Conservation (phyloP, 2,329 filamentous ascomycete genomes). For the Penicillium sp. region DNA sequence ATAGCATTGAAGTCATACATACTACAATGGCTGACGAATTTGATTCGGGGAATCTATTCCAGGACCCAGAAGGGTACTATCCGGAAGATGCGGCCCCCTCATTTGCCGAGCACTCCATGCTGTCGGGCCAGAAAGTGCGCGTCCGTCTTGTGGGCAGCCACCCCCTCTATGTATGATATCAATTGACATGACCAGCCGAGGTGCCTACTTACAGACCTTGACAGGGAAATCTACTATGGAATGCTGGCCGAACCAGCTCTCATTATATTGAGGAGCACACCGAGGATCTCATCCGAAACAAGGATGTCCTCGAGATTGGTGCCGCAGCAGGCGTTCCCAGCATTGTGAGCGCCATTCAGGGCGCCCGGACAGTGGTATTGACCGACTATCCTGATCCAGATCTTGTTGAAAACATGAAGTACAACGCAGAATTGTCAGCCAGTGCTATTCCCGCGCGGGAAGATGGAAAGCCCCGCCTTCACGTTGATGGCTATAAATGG, state of each 20-base stretch:
- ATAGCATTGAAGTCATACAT: not conserved
- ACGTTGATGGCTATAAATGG: slow-evolving; percentile 79
- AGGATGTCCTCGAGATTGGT: slow-evolving; percentile 82
- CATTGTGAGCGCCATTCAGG: slow-evolving; percentile 71
- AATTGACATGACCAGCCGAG: not conserved
- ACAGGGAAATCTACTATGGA: slow-evolving; percentile 84
- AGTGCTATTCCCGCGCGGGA: slow-evolving; percentile 40
- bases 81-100: slow-evolving; percentile 74
- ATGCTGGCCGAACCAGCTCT: slow-evolving; percentile 76
- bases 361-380: slow-evolving; percentile 68
- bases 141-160: slow-evolving; percentile 83
- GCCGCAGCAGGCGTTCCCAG: slow-evolving; percentile 84
- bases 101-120: slow-evolving; percentile 68
- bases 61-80: slow-evolving; percentile 79
- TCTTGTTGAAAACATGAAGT: slow-evolving; percentile 74
- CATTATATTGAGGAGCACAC: slow-evolving; percentile 72
- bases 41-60: slow-evolving; percentile 61
- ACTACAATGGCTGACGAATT: slow-evolving; percentile 33
- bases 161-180: slow-evolving; percentile 69
- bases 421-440: slow-evolving; percentile 66
- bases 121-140: slow-evolving; percentile 63
- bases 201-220: not conserved
- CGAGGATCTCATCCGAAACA: slow-evolving; percentile 58
- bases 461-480: slow-evolving; percentile 43
- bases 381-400: slow-evolving; percentile 88